Percentiles rank a stretch among this genome's conserved stretches.
Evolutionary conservation across 768 basidiomycete genomes (phyloP).

Genomic region (Wakefieldia striispora): DNA sequence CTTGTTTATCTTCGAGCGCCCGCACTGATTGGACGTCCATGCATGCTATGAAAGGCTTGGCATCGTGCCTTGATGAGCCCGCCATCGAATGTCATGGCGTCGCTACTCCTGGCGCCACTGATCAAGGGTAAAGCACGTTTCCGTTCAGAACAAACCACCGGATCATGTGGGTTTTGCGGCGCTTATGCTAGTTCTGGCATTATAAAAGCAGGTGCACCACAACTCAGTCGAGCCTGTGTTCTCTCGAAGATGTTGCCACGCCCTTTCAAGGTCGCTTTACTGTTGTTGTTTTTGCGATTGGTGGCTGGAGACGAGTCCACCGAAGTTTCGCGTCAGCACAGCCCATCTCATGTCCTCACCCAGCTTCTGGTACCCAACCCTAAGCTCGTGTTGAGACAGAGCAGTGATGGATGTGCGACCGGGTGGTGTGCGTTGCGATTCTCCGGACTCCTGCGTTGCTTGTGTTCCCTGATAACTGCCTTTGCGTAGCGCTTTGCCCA

Average conservation of each 20-base stretch:
- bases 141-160: too few species aligned
- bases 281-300: slow-evolving; percentile 10
- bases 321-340: background rate
- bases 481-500: slow-evolving; percentile 14
- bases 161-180: too few species aligned
- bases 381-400: slow-evolving; percentile 8
- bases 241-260: slow-evolving; percentile 10
- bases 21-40: too few species aligned
- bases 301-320: background rate
- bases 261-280: slow-evolving; percentile 4
- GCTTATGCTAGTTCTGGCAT: too few species aligned
- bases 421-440: slow-evolving; percentile 13
- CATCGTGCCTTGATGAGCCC: too few species aligned
- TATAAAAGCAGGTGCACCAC: too few species aligned
- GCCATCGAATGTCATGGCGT: too few species aligned
- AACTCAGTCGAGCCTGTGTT: too few species aligned
- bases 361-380: slow-evolving; percentile 12
- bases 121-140: too few species aligned
- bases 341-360: background rate
- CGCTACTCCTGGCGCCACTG: too few species aligned
- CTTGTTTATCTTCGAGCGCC: too few species aligned
- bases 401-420: slow-evolving; percentile 3
- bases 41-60: too few species aligned
- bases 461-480: background rate
- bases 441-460: background rate